Evolutionary conservation across 495 filamentous ascomycete genomes (phyloP), one percentile per base, ranked within the genome.

Genomic region (Penicillium diatomitis): DNA sequence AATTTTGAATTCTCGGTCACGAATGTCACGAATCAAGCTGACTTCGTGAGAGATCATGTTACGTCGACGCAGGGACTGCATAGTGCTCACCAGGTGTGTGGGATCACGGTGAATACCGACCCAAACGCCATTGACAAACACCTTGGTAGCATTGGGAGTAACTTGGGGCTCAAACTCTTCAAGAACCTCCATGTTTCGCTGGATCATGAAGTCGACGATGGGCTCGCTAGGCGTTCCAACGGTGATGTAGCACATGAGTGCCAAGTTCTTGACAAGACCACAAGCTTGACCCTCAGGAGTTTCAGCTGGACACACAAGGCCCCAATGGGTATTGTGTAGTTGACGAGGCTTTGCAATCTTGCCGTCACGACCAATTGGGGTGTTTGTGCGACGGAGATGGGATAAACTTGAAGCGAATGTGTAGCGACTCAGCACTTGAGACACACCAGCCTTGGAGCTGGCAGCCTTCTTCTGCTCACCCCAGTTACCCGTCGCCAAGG

Each of bases 261-360:
- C 87, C 61, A 99, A 63, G 56, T 99, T 99, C 75, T 99, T 99
- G 66, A 99, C 94, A 49, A 99, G 69, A 65, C 92, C 92, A 71
- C 92, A 99, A 65, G 92, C 92, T 63, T 99, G 94, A 51, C 92
- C 92, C 80, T 99, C 92, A 6, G 92, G 92, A 10, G 92, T 99
- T 61, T 99, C 92, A 28, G 92, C 92, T 27, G 92, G 92, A 65
- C 92, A 99, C 5, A 99, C 91, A 51, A 97, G 71, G 45, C 92
- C 92, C 94, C 94, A 99, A 64, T 99, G 92, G 0, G 92, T 96
- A 66, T 97, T 97, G 72, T 99, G 92, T 41, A 99, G 80, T 67
- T 97, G 94, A 43, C 92, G 86, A 3, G 92, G 92, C 66, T 97
- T 97, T 37, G 94, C 94, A 53, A 99, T 88, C 68, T 99, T 99